Percentiles rank a stretch among this genome's conserved stretches.
Conservation (phyloP, 2,329 filamentous ascomycete species). For the Thielaviopsis musarum region DNA sequence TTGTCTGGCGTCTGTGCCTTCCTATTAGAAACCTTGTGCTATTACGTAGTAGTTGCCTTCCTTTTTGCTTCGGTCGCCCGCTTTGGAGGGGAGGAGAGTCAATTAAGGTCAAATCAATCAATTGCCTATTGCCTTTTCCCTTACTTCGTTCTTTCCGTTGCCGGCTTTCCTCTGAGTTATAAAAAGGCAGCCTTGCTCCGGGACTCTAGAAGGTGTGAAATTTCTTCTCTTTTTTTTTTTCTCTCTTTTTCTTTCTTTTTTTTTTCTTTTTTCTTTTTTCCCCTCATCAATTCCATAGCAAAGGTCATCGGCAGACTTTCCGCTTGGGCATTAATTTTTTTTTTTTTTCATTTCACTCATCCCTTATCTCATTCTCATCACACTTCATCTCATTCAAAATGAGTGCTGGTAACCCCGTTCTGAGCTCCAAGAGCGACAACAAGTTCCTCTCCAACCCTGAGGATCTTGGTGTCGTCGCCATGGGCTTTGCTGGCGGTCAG, state of each 20-base stretch:
- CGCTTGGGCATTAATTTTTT: conserved; percentile 7
- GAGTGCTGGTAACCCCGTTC: conserved; percentile 22
- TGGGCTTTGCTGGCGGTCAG: conserved; percentile 93
- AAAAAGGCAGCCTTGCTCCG: conserved; percentile 16
- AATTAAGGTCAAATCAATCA: too few relatives aligned
- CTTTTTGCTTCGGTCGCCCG: too few relatives aligned
- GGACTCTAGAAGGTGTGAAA: neutral
- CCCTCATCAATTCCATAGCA: conserved; percentile 8
- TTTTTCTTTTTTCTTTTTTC: conserved; percentile 9
- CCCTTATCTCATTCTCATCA: neutral
- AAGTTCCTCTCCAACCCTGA: conserved; percentile 68
- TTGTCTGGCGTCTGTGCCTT: too few relatives aligned
- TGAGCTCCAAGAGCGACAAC: conserved; percentile 36
- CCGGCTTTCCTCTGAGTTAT: conserved; percentile 17
- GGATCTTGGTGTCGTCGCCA: conserved; percentile 80
- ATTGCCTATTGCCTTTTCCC: neutral
- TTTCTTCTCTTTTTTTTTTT: neutral
- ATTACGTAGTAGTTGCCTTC: neutral
- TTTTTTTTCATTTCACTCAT: neutral
- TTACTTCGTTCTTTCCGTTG: neutral
- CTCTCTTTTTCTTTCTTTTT: conserved; percentile 2
- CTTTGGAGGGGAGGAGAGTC: too few relatives aligned
- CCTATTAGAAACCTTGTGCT: neutral
- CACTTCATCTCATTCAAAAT: conserved; percentile 5
- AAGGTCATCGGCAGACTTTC: conserved; percentile 11